These are phyloP conservation scores for Arthrobotrys musiformis DNA, from an alignment of 2,329 filamentous ascomycete species.

Conservation along the genomic window DNA sequence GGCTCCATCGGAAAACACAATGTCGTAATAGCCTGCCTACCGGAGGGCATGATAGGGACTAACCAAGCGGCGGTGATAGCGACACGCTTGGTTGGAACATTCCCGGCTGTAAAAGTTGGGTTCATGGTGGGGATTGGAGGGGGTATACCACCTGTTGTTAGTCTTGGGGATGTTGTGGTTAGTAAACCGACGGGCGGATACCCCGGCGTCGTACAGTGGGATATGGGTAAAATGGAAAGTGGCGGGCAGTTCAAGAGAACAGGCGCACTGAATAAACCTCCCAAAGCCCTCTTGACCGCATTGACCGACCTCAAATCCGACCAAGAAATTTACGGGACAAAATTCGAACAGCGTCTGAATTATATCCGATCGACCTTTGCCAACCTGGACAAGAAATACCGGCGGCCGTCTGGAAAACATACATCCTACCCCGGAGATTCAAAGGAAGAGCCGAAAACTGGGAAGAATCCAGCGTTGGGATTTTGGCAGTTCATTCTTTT, in stretches of 20 bases:
- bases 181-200: background rate
- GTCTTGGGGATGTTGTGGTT: constrained; percentile 25
- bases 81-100: background rate
- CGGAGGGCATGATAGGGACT: background rate
- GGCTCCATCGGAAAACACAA: constrained; percentile 16
- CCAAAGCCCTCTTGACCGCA: background rate
- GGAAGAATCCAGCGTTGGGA: too few relatives aligned
- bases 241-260: background rate
- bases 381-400: too few relatives aligned
- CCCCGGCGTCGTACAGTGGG: constrained; percentile 13
- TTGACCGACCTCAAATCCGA: background rate
- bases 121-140: constrained; percentile 22
- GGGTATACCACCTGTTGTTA: constrained; percentile 14
- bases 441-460: too few relatives aligned
- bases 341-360: constrained; percentile 3
- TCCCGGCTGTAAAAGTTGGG: background rate
- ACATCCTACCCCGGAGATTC: too few relatives aligned
- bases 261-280: constrained; percentile 12
- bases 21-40: background rate
- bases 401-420: too few relatives aligned
- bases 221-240: constrained; percentile 11
- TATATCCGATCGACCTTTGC: too few relatives aligned
- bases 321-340: background rate
- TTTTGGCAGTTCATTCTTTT: too few relatives aligned
- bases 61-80: background rate